A percentile compares a stretch with the other conserved stretches of the same genome.
Conservation (phyloP, 2,329 filamentous ascomycete species). For the Pyrenophora graminea region DNA sequence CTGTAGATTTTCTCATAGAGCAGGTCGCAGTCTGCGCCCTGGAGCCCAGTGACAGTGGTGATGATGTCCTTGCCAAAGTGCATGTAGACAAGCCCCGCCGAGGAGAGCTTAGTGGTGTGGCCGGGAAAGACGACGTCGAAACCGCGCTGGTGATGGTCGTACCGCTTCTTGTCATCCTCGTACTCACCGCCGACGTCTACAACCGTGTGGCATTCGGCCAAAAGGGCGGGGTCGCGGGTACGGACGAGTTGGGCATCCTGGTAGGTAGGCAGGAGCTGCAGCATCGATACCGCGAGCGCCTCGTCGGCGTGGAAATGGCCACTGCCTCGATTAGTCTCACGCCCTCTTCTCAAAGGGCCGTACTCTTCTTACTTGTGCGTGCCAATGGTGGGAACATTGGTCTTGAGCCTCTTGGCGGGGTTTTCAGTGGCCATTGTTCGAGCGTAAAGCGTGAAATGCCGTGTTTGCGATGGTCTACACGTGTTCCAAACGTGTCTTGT, state of each 20-base stretch:
- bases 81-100: conserved; percentile 91
- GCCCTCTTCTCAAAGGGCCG: conserved; percentile 1
- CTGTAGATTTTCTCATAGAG: conserved; percentile 90
- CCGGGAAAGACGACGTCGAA: conserved; percentile 85
- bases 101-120: conserved; percentile 85
- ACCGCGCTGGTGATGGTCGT: conserved; percentile 95
- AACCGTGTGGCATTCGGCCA: conserved; percentile 87
- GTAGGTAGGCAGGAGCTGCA: conserved; percentile 86
- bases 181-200: conserved; percentile 98
- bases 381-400: conserved; percentile 70
- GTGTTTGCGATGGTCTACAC: neutral
- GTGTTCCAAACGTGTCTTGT: neutral
- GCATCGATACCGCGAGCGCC: conserved; percentile 93
- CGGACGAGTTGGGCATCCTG: conserved; percentile 73
- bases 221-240: conserved; percentile 79
- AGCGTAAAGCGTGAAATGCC: neutral
- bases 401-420: conserved; percentile 81
- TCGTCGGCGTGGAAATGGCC: conserved; percentile 99
- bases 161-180: conserved; percentile 74
- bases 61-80: conserved; percentile 91
- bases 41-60: conserved; percentile 64
- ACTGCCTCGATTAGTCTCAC: conserved; percentile 43
- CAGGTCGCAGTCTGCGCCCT: conserved; percentile 69
- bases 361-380: conserved; percentile 72
- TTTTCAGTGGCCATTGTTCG: conserved; percentile 41